Conservation (phyloP, 2,329 filamentous ascomycete genomes). For the Pyricularia pennisetigena region DNA sequence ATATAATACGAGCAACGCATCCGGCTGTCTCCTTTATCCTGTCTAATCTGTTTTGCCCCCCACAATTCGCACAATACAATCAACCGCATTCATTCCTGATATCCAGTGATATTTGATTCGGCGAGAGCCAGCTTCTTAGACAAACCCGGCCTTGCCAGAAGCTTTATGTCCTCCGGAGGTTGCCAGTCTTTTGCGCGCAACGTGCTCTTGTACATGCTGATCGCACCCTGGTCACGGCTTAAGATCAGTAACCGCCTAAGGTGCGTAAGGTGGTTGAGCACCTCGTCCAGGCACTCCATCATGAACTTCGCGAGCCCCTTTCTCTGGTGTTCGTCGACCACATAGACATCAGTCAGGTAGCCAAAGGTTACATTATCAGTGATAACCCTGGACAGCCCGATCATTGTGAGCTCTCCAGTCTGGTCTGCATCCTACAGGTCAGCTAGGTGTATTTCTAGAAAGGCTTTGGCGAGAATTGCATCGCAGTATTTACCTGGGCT, state of each 20-base stretch:
- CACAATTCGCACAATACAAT: no score
- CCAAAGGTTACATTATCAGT: conserved; percentile 62
- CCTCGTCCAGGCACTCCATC: conserved; percentile 48
- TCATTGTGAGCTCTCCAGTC: conserved; percentile 13
- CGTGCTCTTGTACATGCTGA: conserved; percentile 35
- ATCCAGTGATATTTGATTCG: not conserved
- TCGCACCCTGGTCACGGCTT: conserved; percentile 24
- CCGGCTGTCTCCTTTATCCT: not conserved
- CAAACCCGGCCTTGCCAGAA: conserved; percentile 30
- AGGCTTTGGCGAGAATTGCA: no score
- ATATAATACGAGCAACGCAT: conserved; percentile 1
- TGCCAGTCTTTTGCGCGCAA: conserved; percentile 27
- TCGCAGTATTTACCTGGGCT: conserved; percentile 9
- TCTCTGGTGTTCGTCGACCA: conserved; percentile 48
- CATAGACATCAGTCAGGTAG: conserved; percentile 61
- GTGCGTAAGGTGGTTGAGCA: conserved; percentile 43
- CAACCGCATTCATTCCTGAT: not conserved
- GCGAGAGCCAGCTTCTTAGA: conserved; percentile 14
- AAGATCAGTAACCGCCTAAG: conserved; percentile 51
- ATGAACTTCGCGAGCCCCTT: conserved; percentile 57
- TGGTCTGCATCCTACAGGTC: no score
- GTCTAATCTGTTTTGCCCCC: not conserved
- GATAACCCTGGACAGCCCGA: conserved; percentile 53
- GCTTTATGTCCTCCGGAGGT: conserved; percentile 7
- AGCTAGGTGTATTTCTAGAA: no score